Conservation (phyloP, 768 basidiomycete genomes). For the Rhodotorula taiwanensis region DNA sequence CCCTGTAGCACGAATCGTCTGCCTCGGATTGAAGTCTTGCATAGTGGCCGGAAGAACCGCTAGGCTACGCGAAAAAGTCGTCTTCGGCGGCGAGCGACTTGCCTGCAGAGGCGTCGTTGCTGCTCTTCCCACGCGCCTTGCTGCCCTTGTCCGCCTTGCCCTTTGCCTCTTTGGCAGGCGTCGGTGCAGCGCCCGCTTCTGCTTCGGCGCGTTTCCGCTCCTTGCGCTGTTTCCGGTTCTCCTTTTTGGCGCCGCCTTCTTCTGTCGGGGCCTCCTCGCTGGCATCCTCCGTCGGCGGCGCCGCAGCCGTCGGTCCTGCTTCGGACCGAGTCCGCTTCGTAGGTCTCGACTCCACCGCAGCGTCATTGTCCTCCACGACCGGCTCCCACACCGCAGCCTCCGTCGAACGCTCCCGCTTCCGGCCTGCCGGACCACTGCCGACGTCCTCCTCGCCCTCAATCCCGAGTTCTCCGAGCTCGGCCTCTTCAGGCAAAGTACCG, state of each 20-base stretch:
- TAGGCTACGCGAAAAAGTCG: constrained; percentile 32
- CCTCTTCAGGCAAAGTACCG: constrained; percentile 57
- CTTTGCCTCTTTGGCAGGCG: neutral
- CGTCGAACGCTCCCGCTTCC: constrained; percentile 44
- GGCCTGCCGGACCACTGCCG: constrained; percentile 40
- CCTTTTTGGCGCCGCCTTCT: too few relatives aligned
- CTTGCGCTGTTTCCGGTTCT: constrained; percentile 29
- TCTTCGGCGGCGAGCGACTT: constrained; percentile 24
- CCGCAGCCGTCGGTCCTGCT: neutral
- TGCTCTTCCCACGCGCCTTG: neutral
- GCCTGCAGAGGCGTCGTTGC: too few relatives aligned
- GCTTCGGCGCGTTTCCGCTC: constrained; percentile 13
- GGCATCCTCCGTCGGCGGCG: neutral
- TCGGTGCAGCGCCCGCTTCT: neutral
- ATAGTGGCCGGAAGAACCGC: too few relatives aligned
- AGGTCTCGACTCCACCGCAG: neutral
- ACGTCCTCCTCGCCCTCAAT: constrained; percentile 45
- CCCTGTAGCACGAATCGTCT: too few relatives aligned
- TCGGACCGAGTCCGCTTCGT: neutral
- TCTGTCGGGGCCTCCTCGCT: too few relatives aligned
- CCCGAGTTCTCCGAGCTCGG: constrained; percentile 51
- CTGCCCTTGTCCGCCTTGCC: neutral
- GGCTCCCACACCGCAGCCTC: too few relatives aligned
- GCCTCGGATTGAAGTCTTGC: too few relatives aligned
- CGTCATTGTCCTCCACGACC: too few relatives aligned